These are phyloP conservation scores for Claviceps sorghi DNA, from an alignment of 2,329 filamentous ascomycete species.

Conservation along the genomic window DNA sequence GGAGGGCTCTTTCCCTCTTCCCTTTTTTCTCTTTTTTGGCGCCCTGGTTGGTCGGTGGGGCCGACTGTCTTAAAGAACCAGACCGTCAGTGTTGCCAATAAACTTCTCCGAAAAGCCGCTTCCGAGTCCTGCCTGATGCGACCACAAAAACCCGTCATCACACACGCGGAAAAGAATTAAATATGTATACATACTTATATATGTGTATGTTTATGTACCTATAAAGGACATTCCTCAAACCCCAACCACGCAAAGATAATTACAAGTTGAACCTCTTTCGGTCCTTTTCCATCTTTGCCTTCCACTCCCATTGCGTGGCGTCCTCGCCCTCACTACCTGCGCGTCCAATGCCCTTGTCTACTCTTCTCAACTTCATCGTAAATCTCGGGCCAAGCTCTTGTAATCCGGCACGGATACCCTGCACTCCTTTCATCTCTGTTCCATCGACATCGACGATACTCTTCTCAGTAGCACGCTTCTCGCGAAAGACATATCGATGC, in stretches of 20 bases:
- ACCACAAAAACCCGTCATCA: no score
- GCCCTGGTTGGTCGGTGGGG: background rate
- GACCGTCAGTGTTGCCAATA: no score
- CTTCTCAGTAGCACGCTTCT: conserved; percentile 78
- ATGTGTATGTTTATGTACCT: no score
- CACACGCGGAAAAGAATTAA: no score
- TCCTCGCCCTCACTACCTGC: conserved; percentile 54
- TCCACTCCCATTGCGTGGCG: conserved; percentile 92
- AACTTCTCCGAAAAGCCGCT: no score
- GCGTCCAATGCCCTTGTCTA: conserved; percentile 73
- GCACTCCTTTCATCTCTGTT: conserved; percentile 68
- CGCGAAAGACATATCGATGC: conserved; percentile 84
- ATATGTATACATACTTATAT: no score
- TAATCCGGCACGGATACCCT: conserved; percentile 71
- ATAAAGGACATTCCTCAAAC: no score
- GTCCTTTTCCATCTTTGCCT: conserved; percentile 85
- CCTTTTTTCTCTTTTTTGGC: background rate
- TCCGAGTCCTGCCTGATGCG: no score
- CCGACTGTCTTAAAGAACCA: no score
- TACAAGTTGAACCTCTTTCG: conserved; percentile 88
- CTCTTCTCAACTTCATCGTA: conserved; percentile 67
- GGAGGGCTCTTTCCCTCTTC: background rate
- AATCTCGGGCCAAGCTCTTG: conserved; percentile 77
- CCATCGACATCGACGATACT: conserved; percentile 69
- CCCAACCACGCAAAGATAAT: background rate